Base-by-base conservation (phyloP, 257 asterid species). In the Solanum bulbocastanum region DNA sequence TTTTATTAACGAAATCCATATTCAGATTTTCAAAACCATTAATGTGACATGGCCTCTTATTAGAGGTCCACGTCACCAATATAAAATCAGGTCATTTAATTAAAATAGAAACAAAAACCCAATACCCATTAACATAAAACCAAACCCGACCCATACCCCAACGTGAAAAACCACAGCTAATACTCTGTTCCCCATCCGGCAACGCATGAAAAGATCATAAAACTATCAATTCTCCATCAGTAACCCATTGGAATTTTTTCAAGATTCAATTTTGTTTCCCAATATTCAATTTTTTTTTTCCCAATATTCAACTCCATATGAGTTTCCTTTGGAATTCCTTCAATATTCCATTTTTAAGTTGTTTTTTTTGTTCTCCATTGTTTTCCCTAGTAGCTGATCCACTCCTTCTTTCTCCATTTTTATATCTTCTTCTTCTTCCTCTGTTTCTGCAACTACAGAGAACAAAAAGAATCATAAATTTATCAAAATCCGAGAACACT, bases 151-250 rank as follows among this genome's bases (percentile, higher is more conserved):
- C 56, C 56, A 46, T 46, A 13, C 18, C 56, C 18, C 56, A 46
- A 12, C 13, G 56, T 46, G 13, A 46, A 13, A 46, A 13, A 46
- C 18, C 18, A 46, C 1, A 13, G 13, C 56, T 46, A 46, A 46
- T 46, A 46, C 6, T 46, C 2, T 13, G 18, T 46, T 46, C 2
- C 4, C 18, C 99, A 96, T 96, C 33, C 99, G 93, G 42, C 92
- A 96, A 58, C 98, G 96, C 99, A 94, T 96, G 58, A 92, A 96
- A 2, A 98, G 98, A 89, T 96, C 99, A 81, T 98, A 96, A 72
- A 94, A 95, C 81, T 92, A 96, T 22, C 95, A 97, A 89, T 95
- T 96, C 93, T 94, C 91, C 88, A 96, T 95, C 89, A 94, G 79
- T 65, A 94, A 82, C 9, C 92, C 90, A 62, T 89, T 94, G 98